Base-by-base conservation (phyloP, 495 filamentous ascomycete species). In the Penicillium egyptiacum region DNA sequence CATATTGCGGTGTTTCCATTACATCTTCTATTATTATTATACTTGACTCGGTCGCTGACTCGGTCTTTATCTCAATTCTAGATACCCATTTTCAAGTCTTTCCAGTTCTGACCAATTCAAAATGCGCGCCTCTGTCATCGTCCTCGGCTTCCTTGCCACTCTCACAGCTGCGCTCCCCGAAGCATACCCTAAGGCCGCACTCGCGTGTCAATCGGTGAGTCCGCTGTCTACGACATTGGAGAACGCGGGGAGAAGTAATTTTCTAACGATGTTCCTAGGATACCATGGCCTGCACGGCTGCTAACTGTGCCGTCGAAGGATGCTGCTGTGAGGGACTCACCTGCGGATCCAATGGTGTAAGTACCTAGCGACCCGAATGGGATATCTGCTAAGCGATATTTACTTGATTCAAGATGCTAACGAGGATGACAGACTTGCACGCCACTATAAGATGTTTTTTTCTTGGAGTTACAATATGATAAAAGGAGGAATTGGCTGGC, bases 121-220 rank as follows among this genome's bases (percentile, higher is more conserved):
- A 30, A 68, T 68, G 65, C 65, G 60, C 8, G 41, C 52, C 35
- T 66, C 60, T 1, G 16, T 66, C 19, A 41, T 65, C 43, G 26
- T 63, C 31, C 28, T 57, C 20, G 55, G 53, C 35, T 49, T 70
- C 50, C 43, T 68, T 23, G 59, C 62, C 48, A 55, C 53, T 28
- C 10, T 63, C 17, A 26, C 58, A 26, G 31, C 45, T 43, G 65
- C 67, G 1, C 39, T 65, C 5, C 67, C 65, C 1, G 55, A 60
- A 17, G 31, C 50, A 7, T 63, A 55, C 39, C 54, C 48, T 20
- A 31, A 55, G 19, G 65, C 10, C 12, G 20, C 8, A 8, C 39
- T 46, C 5, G 9, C 52, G 5, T 55, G 52, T 11, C 41, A 37
- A 47, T 55, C 53, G 28, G 53, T 55, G 22, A 47, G 53, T 47